These are phyloP conservation scores for Ascochyta koolunga DNA, from an alignment of 2,329 filamentous ascomycete genomes.

Conservation along the genomic window DNA sequence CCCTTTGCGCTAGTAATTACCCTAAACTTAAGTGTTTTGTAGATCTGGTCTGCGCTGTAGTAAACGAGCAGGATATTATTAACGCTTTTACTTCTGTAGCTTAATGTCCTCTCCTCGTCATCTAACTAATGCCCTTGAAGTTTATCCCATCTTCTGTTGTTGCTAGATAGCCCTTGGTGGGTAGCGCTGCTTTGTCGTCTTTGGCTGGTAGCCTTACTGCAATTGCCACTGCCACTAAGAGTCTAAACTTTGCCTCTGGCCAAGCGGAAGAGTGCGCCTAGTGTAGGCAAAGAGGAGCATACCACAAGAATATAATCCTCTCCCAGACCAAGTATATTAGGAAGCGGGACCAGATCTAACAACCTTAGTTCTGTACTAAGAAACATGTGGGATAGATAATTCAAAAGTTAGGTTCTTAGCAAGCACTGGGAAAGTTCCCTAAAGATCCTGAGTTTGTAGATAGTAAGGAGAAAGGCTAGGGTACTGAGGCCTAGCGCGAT, in stretches of 20 bases:
- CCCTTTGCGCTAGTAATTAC: slow-evolving; percentile 6
- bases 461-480: slow-evolving; percentile 6
- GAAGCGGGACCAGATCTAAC: slow-evolving; percentile 8
- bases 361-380: slow-evolving; percentile 4
- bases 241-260: slow-evolving; percentile 6
- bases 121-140: slow-evolving; percentile 5
- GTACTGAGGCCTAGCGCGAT: slow-evolving; percentile 8
- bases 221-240: slow-evolving; percentile 4
- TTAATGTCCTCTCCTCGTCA: slow-evolving; percentile 6
- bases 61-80: slow-evolving; percentile 6
- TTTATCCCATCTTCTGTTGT: slow-evolving; percentile 7
- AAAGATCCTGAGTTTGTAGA: slow-evolving; percentile 12
- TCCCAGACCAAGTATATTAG: slow-evolving; percentile 8
- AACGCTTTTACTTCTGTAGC: slow-evolving; percentile 2
- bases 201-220: slow-evolving; percentile 3
- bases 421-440: slow-evolving; percentile 7
- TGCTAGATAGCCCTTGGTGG: slow-evolving; percentile 6
- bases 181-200: not conserved
- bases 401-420: slow-evolving; percentile 5
- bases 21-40: slow-evolving; percentile 7
- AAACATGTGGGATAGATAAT: slow-evolving; percentile 1
- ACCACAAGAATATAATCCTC: slow-evolving; percentile 12
- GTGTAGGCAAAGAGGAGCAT: slow-evolving; percentile 9
- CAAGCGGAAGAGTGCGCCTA: slow-evolving; percentile 10
- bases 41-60: slow-evolving; percentile 3